phyloP scores from a whole-genome alignment of 1,284 basidiomycete genomes.

The Amylostereum areolatum region DNA sequence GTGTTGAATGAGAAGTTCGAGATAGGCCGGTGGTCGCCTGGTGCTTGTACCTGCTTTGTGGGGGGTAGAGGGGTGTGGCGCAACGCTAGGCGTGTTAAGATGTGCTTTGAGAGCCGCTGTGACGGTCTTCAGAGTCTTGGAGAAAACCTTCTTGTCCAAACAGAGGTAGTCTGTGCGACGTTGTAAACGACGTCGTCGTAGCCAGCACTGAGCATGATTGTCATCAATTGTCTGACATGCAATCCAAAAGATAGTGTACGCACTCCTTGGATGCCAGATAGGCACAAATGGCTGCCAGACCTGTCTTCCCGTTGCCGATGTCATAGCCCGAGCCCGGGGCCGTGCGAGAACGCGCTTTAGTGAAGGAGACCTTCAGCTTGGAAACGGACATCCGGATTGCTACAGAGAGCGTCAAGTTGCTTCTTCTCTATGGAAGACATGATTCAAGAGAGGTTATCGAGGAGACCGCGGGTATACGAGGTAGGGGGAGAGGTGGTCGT shows the following conservation, averaged over 20 bases:
- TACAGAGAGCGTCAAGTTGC: too few species aligned
- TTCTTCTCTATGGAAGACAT: too few species aligned
- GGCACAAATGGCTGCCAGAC: conserved; percentile 30
- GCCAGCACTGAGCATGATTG: conserved; percentile 17
- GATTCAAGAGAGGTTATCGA: too few species aligned
- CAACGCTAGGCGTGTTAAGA: too few species aligned
- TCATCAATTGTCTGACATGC: neutral
- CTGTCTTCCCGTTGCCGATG: conserved; percentile 21
- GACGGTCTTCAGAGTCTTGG: conserved; percentile 20
- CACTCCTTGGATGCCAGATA: conserved; percentile 29
- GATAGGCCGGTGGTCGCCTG: neutral
- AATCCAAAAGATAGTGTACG: conserved; percentile 5
- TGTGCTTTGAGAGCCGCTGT: conserved; percentile 16
- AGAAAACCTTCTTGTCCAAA: conserved; percentile 25
- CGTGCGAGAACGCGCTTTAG: conserved; percentile 23
- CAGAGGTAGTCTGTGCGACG: conserved; percentile 29
- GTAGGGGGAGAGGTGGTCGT: too few species aligned
- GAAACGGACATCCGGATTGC: conserved; percentile 17
- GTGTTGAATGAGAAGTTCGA: conserved; percentile 6
- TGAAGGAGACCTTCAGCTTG: conserved; percentile 20
- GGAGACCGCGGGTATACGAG: too few species aligned
- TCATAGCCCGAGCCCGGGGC: conserved; percentile 29
- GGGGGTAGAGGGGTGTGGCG: neutral
- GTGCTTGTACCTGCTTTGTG: neutral
- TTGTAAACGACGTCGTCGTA: conserved; percentile 26